Evolutionary conservation across 2,329 filamentous ascomycete genomes (phyloP), one percentile per base, ranked within the genome.

Genomic region (Metarhizium robertsii): DNA sequence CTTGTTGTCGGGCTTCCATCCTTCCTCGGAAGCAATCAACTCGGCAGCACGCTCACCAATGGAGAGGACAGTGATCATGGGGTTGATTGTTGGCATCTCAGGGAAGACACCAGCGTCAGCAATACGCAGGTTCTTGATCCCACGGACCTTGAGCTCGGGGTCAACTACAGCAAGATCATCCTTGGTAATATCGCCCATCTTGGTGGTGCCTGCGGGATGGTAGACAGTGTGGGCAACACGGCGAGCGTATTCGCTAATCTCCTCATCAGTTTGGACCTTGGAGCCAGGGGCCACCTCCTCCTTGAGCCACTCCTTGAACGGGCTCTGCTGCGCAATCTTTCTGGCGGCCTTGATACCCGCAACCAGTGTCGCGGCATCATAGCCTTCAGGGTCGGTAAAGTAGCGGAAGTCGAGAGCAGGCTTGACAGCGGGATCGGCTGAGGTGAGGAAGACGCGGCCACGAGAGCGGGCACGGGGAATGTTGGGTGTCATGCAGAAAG

Each of bases 401-500:
- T 94, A 94, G 65, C 86, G 84, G 83, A 92, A 92, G 75, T 94
- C 89, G 58, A 94, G 81, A 2, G 88, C 86, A 16, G 89, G 89
- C 75, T 92, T 92, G 68, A 89, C 84, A 60, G 67, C 77, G 1
- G 89, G 88, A 71, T 92, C 87, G 40, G 83, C 71, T 32, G 86
- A 90, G 53, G 86, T 90, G 61, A 92, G 81, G 74, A 87, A 92
- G 65, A 92, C 76, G 60, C 84, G 81, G 57, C 90, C 90, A 54
- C 86, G 84, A 50, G 87, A 91, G 54, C 88, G 85, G 32, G 90
- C 87, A 29, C 90, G 87, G 38, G 88, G 89, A 65, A 95, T 94
- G 75, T 95, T 94, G 65, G 90, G 90, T 16, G 90, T 94, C 86
- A 94, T 94, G 81, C 90, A 94, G 77, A 95, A 95, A 53, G 89